Evolutionary conservation across 2,329 filamentous ascomycete species (phyloP), one percentile per base, ranked within the genome.

Genomic region (Ophiostoma ips): DNA sequence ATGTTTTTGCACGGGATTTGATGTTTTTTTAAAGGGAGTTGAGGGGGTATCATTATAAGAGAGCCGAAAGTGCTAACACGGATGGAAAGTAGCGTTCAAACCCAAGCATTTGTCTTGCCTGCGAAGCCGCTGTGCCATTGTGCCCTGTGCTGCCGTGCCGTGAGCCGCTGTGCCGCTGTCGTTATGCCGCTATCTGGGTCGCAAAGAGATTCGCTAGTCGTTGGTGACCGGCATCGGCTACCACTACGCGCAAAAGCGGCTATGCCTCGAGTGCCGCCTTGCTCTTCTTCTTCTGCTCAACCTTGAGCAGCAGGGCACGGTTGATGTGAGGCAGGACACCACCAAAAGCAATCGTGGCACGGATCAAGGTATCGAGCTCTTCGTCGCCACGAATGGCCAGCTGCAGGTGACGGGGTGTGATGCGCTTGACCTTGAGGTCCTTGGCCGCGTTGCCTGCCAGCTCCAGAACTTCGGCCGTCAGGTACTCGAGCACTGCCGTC

Each of bases 371-470:
- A 67, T 98, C 92, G 60, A 98, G 77, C 70, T 98, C 92, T 72
- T 98, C 92, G 68, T 98, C 92, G 64, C 92, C 92, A 63, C 92
- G 88, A 65, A 98, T 98, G 61, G 92, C 92, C 56, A 98, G 85
- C 70, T 98, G 92, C 57, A 98, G 73, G 69, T 98, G 92, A 67
- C 92, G 89, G 51, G 92, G 92, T 12, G 90, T 96, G 70, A 98
- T 98, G 70, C 92, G 92, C 82, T 96, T 98, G 72, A 96, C 92
- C 72, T 96, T 98, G 65, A 96, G 84, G 69, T 98, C 92, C 77
- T 96, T 96, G 68, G 92, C 92, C 49, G 92, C 92, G 67, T 98
- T 98, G 68, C 92, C 92, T 66, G 92, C 92, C 58, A 98, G 77
- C 70, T 98, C 92, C 61, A 98, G 84, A 44, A 98, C 90, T 79